phyloP scores from a whole-genome alignment of 352 stramenopile species.

The Discostella stelligera region DNA sequence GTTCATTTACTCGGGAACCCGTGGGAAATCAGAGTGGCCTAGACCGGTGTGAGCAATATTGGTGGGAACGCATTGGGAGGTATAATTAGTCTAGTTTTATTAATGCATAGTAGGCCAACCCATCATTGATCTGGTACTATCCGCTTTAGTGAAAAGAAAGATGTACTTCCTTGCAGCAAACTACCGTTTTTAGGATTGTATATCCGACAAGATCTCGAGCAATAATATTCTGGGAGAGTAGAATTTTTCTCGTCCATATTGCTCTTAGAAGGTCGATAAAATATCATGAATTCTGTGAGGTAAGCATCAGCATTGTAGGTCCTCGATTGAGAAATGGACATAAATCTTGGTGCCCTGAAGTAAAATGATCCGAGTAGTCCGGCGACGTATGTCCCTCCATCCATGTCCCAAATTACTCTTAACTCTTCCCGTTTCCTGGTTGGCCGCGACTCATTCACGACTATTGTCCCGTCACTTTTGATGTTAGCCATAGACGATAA shows the following conservation, averaged over 20 bases:
- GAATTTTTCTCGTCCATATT: conserved; percentile 16
- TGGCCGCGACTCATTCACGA: conserved; percentile 58
- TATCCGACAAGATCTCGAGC: conserved; percentile 61
- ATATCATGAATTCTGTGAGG: conserved; percentile 70
- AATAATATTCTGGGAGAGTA: conserved; percentile 46
- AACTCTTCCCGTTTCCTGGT: conserved; percentile 52
- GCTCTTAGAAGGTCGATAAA: conserved; percentile 31
- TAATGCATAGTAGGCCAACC: too few species aligned
- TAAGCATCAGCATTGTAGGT: conserved; percentile 43
- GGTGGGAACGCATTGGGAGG: too few species aligned
- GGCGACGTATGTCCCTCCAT: conserved; percentile 47
- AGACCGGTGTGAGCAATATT: too few species aligned
- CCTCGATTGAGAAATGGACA: conserved; percentile 39
- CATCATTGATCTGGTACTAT: conserved; percentile 16
- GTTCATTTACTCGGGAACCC: too few species aligned
- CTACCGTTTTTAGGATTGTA: conserved; percentile 64
- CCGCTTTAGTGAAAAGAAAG: conserved; percentile 70
- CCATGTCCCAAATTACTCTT: conserved; percentile 71
- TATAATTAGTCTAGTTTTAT: too few species aligned
- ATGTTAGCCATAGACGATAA: conserved; percentile 34
- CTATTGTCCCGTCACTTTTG: conserved; percentile 47
- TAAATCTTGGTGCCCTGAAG: conserved; percentile 48
- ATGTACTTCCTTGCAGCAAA: conserved; percentile 69
- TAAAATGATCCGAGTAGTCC: conserved; percentile 54
- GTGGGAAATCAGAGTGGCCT: too few species aligned